A percentile compares a stretch with the other conserved stretches of the same genome.
These are phyloP conservation scores for Drosera capensis DNA, from an alignment of 148 eudicot species.

Conservation along the genomic window DNA sequence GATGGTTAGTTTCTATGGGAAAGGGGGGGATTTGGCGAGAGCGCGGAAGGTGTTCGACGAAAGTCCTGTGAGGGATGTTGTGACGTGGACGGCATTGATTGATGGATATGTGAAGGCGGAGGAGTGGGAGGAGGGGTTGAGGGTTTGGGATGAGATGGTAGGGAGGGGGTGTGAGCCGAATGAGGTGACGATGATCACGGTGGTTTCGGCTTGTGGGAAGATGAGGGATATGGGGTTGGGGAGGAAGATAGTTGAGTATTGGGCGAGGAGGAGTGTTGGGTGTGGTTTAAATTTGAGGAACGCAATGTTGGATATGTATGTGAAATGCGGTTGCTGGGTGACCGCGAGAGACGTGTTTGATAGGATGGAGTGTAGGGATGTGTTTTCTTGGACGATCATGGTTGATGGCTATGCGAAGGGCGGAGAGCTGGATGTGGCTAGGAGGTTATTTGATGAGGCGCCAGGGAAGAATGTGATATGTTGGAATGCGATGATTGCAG, in stretches of 20 bases:
- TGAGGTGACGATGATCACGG: slow-evolving; percentile 48
- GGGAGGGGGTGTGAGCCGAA: slow-evolving; percentile 33
- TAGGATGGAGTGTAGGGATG: slow-evolving; percentile 36
- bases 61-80: slow-evolving; percentile 38
- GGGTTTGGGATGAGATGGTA: slow-evolving; percentile 37
- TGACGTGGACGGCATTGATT: slow-evolving; percentile 56
- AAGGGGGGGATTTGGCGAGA: slow-evolving; percentile 17
- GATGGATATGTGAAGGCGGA: slow-evolving; percentile 36
- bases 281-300: slow-evolving; percentile 37
- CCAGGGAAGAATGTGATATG: slow-evolving; percentile 46
- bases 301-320: slow-evolving; percentile 56
- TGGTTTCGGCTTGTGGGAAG: slow-evolving; percentile 40
- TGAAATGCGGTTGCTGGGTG: slow-evolving; percentile 38
- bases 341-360: slow-evolving; percentile 38
- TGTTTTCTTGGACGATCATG: slow-evolving; percentile 70
- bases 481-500: slow-evolving; percentile 66
- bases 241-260: slow-evolving; percentile 18
- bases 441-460: slow-evolving; percentile 38
- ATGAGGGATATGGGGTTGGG: slow-evolving; percentile 37
- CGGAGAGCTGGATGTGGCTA: slow-evolving; percentile 35
- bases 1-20: slow-evolving; percentile 35
- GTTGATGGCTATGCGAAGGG: slow-evolving; percentile 41
- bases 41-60: slow-evolving; percentile 45
- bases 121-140: slow-evolving; percentile 37
- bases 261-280: slow-evolving; percentile 13